These are phyloP conservation scores for Grammothele lineata DNA, from an alignment of 768 basidiomycete species.

Conservation along the genomic window DNA sequence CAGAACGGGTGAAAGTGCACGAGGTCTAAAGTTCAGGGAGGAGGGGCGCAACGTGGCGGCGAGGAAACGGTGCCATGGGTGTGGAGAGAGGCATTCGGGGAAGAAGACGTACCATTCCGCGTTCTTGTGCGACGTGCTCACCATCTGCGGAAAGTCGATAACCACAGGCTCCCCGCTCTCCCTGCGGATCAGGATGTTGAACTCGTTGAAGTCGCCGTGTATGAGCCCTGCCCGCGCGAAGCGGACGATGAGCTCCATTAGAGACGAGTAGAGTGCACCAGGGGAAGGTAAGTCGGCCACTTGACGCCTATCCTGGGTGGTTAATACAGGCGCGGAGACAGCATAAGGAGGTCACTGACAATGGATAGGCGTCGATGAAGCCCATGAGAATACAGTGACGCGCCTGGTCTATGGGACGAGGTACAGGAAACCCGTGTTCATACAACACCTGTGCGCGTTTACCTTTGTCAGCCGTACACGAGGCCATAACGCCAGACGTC, in stretches of 20 bases:
- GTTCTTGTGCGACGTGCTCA: constrained; percentile 93
- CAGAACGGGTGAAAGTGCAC: no score
- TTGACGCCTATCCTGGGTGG: constrained; percentile 61
- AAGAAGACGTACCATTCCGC: constrained; percentile 77
- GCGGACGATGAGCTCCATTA: constrained; percentile 96
- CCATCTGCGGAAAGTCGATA: constrained; percentile 99
- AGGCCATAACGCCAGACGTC: no score
- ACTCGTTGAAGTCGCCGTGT: constrained; percentile 99
- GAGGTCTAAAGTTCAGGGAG: no score
- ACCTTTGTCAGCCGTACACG: neutral
- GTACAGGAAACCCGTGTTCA: constrained; percentile 91
- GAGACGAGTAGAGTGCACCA: constrained; percentile 80
- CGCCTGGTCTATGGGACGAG: constrained; percentile 89
- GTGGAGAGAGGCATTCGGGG: no score
- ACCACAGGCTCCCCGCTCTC: constrained; percentile 76
- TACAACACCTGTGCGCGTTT: constrained; percentile 74
- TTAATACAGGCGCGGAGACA: neutral
- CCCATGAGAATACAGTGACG: constrained; percentile 97
- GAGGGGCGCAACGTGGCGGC: no score
- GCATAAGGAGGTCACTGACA: constrained; percentile 49
- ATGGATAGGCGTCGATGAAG: constrained; percentile 88
- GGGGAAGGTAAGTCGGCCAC: constrained; percentile 80
- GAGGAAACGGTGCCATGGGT: no score
- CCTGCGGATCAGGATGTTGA: constrained; percentile 91
- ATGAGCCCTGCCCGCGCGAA: constrained; percentile 94